phyloP scores from a whole-genome alignment of 768 basidiomycete species.

The Hericium erinaceus region DNA sequence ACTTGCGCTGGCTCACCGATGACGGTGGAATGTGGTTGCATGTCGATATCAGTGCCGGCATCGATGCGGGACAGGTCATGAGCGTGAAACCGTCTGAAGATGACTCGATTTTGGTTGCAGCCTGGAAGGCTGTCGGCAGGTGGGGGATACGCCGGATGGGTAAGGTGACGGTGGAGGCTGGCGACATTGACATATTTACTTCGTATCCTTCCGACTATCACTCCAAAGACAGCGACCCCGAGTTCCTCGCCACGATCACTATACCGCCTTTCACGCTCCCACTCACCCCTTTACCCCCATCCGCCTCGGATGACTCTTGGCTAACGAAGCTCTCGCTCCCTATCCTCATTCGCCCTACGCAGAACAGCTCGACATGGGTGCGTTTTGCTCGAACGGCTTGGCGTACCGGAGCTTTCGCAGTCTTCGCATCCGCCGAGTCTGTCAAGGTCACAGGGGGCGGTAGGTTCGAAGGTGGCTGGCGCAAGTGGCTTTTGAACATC shows the following conservation, averaged over 20 bases:
- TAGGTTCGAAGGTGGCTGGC: constrained; percentile 1
- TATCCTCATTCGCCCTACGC: constrained; percentile 6
- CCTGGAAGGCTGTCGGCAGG: constrained; percentile 62
- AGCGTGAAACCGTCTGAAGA: constrained; percentile 40
- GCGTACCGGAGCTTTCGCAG: constrained; percentile 2
- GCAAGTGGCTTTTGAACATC: neutral
- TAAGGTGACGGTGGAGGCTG: constrained; percentile 44
- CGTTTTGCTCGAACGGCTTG: constrained; percentile 9
- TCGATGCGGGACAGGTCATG: constrained; percentile 58
- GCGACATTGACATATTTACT: constrained; percentile 21
- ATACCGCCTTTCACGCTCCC: constrained; percentile 45
- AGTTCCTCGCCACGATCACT: constrained; percentile 38
- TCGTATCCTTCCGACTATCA: too few relatives aligned
- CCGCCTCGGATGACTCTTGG: constrained; percentile 5
- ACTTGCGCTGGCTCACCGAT: constrained; percentile 51
- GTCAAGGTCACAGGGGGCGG: constrained; percentile 4
- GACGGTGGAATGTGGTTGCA: constrained; percentile 52
- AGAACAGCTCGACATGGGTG: constrained; percentile 8
- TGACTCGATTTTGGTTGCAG: constrained; percentile 33
- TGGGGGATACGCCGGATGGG: constrained; percentile 54
- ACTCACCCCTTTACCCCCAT: constrained; percentile 8
- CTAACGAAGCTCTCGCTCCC: constrained; percentile 8
- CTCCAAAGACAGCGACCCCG: constrained; percentile 23
- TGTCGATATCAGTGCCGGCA: constrained; percentile 47
- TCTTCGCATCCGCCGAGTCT: neutral